Evolutionary conservation across 1,139 yeast genomes (phyloP).

Genomic region (Geotrichum bryndzae): DNA sequence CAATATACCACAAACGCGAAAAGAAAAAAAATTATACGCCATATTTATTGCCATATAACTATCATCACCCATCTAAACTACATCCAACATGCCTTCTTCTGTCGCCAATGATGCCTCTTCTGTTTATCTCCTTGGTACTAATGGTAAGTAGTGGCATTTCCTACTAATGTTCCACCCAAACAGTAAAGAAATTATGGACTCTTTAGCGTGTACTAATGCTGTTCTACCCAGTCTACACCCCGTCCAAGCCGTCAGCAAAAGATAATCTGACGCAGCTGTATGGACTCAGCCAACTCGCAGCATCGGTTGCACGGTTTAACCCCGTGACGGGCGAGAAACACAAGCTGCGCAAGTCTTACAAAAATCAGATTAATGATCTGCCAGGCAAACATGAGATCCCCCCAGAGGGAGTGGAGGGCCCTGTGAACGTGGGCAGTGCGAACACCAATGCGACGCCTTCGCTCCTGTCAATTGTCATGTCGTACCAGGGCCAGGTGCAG

Average conservation of each 20-base stretch:
- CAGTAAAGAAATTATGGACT: neutral
- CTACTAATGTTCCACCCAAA: neutral
- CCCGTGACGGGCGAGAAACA: constrained; percentile 87
- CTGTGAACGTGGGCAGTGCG: constrained; percentile 28
- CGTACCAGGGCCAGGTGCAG: constrained; percentile 24
- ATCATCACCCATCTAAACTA: neutral
- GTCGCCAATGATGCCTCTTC: constrained; percentile 12
- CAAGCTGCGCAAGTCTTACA: constrained; percentile 86
- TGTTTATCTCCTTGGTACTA: constrained; percentile 15
- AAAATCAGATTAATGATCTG: constrained; percentile 79
- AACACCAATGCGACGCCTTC: constrained; percentile 29
- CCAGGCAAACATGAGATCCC: constrained; percentile 66
- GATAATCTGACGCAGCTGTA: constrained; percentile 66
- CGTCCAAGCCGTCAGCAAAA: constrained; percentile 55
- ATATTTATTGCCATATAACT: neutral
- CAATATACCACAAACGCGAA: neutral
- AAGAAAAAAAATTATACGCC: neutral
- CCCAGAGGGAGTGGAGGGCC: constrained; percentile 36
- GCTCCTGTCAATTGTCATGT: constrained; percentile 29
- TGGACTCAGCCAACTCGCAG: constrained; percentile 60
- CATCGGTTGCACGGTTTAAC: constrained; percentile 79
- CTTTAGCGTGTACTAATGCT: constrained; percentile 6
- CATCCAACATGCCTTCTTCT: constrained; percentile 17
- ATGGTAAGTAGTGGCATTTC: constrained; percentile 12
- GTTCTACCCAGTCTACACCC: constrained; percentile 18